These are phyloP conservation scores for Fusarium austroafricanum DNA, from an alignment of 2,329 filamentous ascomycete genomes.

Conservation along the genomic window DNA sequence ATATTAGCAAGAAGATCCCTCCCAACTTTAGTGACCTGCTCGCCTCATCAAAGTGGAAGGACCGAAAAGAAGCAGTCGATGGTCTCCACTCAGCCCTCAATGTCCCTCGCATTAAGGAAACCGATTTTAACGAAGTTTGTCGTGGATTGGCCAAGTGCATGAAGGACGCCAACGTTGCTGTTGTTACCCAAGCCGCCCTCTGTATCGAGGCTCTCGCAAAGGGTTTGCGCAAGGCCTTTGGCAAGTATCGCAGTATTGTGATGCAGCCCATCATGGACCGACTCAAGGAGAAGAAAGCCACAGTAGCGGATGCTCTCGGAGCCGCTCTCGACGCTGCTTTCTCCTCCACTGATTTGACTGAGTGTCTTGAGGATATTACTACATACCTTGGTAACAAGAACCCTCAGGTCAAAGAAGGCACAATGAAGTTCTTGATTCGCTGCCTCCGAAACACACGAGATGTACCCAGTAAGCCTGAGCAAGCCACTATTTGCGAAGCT, in stretches of 20 bases:
- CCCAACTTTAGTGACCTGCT: slow-evolving; percentile 85
- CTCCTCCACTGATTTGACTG: slow-evolving; percentile 75
- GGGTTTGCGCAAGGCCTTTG: slow-evolving; percentile 81
- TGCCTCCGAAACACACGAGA: slow-evolving; percentile 85
- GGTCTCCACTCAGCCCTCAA: slow-evolving; percentile 81
- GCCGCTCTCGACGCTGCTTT: slow-evolving; percentile 82
- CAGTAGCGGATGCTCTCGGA: slow-evolving; percentile 88
- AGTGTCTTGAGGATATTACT: slow-evolving; percentile 91
- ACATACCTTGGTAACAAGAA: slow-evolving; percentile 94
- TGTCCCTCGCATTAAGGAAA: slow-evolving; percentile 91
- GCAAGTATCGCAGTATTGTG: slow-evolving; percentile 82
- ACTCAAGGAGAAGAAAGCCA: slow-evolving; percentile 95
- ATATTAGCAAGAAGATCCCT: slow-evolving; percentile 84
- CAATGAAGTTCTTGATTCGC: slow-evolving; percentile 91
- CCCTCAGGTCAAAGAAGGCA: slow-evolving; percentile 96
- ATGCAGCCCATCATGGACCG: slow-evolving; percentile 94
- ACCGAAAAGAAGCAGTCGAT: slow-evolving; percentile 93
- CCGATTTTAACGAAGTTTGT: slow-evolving; percentile 85
- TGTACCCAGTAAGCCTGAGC: slow-evolving; percentile 86
- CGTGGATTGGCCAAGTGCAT: slow-evolving; percentile 91
- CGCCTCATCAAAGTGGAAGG: slow-evolving; percentile 96
- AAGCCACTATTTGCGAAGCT: slow-evolving; percentile 85
- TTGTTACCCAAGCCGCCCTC: slow-evolving; percentile 92
- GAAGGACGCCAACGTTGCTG: slow-evolving; percentile 98
- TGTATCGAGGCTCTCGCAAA: slow-evolving; percentile 91